Evolutionary conservation across 192 early-diverging fungal species (phyloP), one percentile per base, ranked within the genome.

Genomic region (Gigaspora rosea): DNA sequence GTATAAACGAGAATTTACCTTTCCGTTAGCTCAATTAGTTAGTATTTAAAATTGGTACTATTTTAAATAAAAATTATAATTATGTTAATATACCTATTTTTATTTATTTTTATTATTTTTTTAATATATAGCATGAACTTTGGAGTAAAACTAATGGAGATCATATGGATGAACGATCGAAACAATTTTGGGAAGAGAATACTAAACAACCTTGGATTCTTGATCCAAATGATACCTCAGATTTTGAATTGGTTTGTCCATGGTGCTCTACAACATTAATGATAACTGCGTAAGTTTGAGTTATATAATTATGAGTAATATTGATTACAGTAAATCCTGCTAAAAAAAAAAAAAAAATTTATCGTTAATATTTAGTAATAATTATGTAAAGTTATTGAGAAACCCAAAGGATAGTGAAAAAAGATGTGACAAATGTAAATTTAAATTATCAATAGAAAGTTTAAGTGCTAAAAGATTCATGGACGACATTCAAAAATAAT

Each of bases 171-270:
- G 35, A 13, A 6, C 35, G 1, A 62, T 73, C 72, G 4, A 22
- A 73, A 61, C 15, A 3, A 13, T 4, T 73, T 20, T 73, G 72
- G 72, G 72, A 22, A 20, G n/a, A 73, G 41, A 22, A 57, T 2
- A 73, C 72, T 11, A 61, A 61, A 41, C 32, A 61, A 49, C 58
- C 72, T 47, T 73, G 72, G 72, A 5, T 73, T 73, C 72, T 73
- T 61, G 72, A 73, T 27, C 72, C 72, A 6, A 61, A 20, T 48
- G 72, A 73, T 27, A 61, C n/a, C 61, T 73, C 58, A 2, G 58
- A 73, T 73, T 73, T 73, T 22, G 47, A 49, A 6, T n/a, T 73
- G 11, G 18, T 20, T 36, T 73, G 58, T 27, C 72, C 72, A 47
- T 73, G 58, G 72, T 73, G 72, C 61, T 47, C n/a, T 35, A 41